Percentiles rank a stretch among this genome's conserved stretches.
Evolutionary conservation across 2,329 filamentous ascomycete genomes (phyloP).

Genomic region (Penicillium sp.): DNA sequence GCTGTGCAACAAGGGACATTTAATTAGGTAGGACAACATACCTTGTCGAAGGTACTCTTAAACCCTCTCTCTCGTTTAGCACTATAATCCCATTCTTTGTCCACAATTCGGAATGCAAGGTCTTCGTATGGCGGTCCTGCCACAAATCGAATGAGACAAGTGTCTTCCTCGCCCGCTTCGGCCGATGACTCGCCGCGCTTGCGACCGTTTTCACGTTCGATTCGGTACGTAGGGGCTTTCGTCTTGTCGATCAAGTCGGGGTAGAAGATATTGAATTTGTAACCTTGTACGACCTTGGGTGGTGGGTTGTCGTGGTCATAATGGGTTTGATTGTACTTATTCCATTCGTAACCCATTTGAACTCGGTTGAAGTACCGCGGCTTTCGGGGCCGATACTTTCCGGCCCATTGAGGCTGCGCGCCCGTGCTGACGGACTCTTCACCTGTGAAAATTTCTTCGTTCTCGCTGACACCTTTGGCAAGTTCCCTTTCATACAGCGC

Average conservation of each 20-base stretch:
- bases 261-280: slow-evolving; percentile 99
- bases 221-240: slow-evolving; percentile 92
- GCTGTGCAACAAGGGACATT: slow-evolving; percentile 2
- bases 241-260: slow-evolving; percentile 93
- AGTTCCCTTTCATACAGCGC: slow-evolving; percentile 90
- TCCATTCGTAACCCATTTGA: slow-evolving; percentile 99
- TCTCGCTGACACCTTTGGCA: slow-evolving; percentile 82
- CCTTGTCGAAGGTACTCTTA: slow-evolving; percentile 95
- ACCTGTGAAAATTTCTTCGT: slow-evolving; percentile 90
- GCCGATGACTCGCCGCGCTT: slow-evolving; percentile 88
- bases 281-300: slow-evolving; percentile 95
- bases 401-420: slow-evolving; percentile 70
- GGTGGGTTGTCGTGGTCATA: slow-evolving; percentile 98
- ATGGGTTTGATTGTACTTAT: slow-evolving; percentile 99
- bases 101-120: slow-evolving; percentile 93
- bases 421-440: slow-evolving; percentile 72
- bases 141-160: slow-evolving; percentile 92
- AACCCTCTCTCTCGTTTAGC: slow-evolving; percentile 93
- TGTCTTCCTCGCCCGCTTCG: slow-evolving; percentile 91
- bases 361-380: slow-evolving; percentile 97
- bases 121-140: slow-evolving; percentile 95
- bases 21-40: slow-evolving; percentile 45
- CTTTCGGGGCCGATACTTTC: slow-evolving; percentile 83
- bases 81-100: slow-evolving; percentile 98
- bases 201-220: slow-evolving; percentile 86